Conservation (phyloP, 2,329 filamentous ascomycete species). For the Lasiodiplodia hormozganensis region DNA sequence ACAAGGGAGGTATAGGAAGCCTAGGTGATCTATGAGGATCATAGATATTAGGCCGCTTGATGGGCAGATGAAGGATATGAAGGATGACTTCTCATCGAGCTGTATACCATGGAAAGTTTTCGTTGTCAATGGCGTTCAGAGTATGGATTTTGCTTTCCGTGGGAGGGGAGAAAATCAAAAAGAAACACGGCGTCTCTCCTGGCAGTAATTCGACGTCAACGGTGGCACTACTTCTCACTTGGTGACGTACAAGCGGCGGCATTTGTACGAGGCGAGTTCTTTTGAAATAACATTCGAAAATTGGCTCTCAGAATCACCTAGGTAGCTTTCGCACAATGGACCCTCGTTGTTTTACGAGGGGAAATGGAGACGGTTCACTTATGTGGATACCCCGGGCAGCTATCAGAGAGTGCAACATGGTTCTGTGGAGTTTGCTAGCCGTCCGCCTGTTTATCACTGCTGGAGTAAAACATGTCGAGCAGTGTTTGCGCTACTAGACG, state of each 20-base stretch:
- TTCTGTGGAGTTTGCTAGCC: background rate
- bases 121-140: slow-evolving; percentile 3
- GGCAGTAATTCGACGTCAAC: background rate
- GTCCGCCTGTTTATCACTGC: background rate
- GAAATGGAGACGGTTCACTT: too few species aligned
- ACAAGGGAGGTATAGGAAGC: slow-evolving; percentile 57
- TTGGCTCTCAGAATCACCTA: background rate
- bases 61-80: background rate
- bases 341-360: background rate
- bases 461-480: background rate
- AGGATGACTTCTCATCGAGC: background rate
- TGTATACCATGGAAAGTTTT: slow-evolving; percentile 6
- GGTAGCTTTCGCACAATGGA: background rate
- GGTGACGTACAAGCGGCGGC: background rate
- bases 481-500: background rate
- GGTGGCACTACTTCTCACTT: background rate
- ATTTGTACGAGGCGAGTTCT: background rate
- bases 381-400: background rate
- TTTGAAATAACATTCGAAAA: background rate
- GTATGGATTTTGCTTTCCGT: background rate
- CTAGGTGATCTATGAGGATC: slow-evolving; percentile 36
- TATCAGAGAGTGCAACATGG: background rate
- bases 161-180: slow-evolving; percentile 1
- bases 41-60: background rate
- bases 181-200: slow-evolving; percentile 7